Evolutionary conservation across 2,329 filamentous ascomycete species (phyloP).

Genomic region (Grosmannia clavigera): DNA sequence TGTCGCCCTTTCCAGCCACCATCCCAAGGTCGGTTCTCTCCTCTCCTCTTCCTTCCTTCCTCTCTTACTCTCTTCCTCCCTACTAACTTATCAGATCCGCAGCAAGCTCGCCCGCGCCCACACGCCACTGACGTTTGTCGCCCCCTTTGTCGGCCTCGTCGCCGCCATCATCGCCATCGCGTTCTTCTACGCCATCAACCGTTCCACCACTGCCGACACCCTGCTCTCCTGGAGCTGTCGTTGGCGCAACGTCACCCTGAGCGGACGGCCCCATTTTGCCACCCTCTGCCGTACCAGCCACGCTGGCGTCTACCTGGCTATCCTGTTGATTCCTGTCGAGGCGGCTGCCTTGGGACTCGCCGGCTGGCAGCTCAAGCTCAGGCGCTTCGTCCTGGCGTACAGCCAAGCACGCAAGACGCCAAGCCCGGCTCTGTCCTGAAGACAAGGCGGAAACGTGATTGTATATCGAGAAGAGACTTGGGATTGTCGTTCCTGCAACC

Average conservation of each 20-base stretch:
- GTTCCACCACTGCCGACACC: conserved; percentile 38
- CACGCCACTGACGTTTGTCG: conserved; percentile 24
- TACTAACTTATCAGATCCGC: conserved; percentile 23
- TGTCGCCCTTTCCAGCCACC: conserved; percentile 36
- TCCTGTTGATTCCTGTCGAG: conserved; percentile 46
- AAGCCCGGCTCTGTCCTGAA: conserved; percentile 15
- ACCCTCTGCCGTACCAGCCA: conserved; percentile 44
- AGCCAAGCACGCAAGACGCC: conserved; percentile 21
- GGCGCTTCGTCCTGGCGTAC: conserved; percentile 26
- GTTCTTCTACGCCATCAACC: conserved; percentile 45
- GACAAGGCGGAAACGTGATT: background rate
- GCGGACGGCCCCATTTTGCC: conserved; percentile 38
- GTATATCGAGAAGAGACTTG: too few relatives aligned
- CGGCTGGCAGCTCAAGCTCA: conserved; percentile 30
- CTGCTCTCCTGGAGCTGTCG: conserved; percentile 52
- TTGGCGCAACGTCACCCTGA: conserved; percentile 43
- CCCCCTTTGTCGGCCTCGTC: conserved; percentile 29
- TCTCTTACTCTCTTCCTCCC: background rate
- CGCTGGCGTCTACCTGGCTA: conserved; percentile 39
- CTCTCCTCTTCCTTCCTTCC: background rate
- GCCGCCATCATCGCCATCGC: conserved; percentile 39
- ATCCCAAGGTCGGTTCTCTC: conserved; percentile 32
- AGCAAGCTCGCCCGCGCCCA: conserved; percentile 19
- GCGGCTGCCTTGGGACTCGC: conserved; percentile 33
- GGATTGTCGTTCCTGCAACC: too few relatives aligned